A percentile compares a stretch with the other conserved stretches of the same genome.
These are phyloP conservation scores for Candida dajiaensis DNA, from an alignment of 805 yeast species.

Conservation along the genomic window DNA sequence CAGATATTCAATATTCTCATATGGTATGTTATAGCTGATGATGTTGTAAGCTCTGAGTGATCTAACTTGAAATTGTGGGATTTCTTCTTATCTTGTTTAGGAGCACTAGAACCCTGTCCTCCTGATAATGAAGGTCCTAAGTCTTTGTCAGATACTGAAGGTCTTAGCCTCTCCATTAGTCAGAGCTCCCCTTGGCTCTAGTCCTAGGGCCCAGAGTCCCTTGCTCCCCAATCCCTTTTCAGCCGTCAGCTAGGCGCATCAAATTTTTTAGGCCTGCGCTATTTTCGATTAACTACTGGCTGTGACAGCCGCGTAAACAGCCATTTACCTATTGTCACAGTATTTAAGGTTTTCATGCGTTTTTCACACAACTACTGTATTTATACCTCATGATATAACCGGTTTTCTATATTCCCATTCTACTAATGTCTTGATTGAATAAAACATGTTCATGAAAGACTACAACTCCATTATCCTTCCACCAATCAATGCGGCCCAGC, in stretches of 20 bases:
- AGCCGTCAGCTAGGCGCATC: neutral
- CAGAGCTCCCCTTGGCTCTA: neutral
- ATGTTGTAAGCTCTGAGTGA: too few relatives aligned
- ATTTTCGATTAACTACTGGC: neutral
- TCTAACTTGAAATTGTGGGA: neutral
- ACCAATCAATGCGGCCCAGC: constrained; percentile 7
- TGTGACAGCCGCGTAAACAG: neutral
- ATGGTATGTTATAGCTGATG: too few relatives aligned
- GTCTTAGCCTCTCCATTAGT: neutral
- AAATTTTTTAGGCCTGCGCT: neutral
- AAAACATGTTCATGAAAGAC: neutral
- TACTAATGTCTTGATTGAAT: neutral
- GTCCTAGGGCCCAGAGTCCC: neutral
- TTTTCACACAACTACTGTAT: neutral
- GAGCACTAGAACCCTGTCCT: too few relatives aligned
- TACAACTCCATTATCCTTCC: constrained; percentile 9
- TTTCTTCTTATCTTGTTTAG: too few relatives aligned
- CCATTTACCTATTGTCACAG: neutral
- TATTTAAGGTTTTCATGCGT: neutral
- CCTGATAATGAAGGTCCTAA: too few relatives aligned
- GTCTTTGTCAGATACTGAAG: neutral
- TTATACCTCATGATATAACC: neutral
- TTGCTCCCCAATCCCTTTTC: neutral
- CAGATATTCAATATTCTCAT: too few relatives aligned
- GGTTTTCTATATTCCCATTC: neutral